Evolutionary conservation across 805 yeast species (phyloP).

Genomic region (Wickerhamiella lipophila): DNA sequence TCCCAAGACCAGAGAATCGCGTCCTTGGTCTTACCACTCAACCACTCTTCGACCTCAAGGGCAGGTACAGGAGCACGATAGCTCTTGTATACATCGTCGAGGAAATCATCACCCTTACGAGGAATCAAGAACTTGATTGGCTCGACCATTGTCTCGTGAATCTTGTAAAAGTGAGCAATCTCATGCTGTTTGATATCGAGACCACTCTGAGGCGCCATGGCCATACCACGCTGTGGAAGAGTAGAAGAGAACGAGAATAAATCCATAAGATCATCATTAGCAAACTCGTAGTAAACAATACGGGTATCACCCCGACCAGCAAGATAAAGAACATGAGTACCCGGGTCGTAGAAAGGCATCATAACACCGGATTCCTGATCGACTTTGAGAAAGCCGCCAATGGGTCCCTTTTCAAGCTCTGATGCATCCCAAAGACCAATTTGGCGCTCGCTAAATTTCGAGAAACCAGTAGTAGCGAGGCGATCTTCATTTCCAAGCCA

Average conservation of each 20-base stretch:
- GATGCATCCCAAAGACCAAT: slow-evolving; percentile 84
- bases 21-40: slow-evolving; percentile 60
- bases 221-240: slow-evolving; percentile 94
- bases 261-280: slow-evolving; percentile 67
- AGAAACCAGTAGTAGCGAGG: slow-evolving; percentile 87
- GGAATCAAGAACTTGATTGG: slow-evolving; percentile 91
- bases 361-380: slow-evolving; percentile 89
- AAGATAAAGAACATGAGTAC: slow-evolving; percentile 65
- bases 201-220: slow-evolving; percentile 70
- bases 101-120: slow-evolving; percentile 84
- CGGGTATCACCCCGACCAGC: slow-evolving; percentile 99
- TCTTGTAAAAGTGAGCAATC: slow-evolving; percentile 68
- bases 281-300: slow-evolving; percentile 84
- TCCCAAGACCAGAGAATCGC: slow-evolving; percentile 70
- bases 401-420: slow-evolving; percentile 63
- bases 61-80: slow-evolving; percentile 76
- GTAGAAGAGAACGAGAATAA: slow-evolving; percentile 81
- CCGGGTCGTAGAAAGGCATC: slow-evolving; percentile 80
- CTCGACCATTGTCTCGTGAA: slow-evolving; percentile 70
- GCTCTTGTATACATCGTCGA: slow-evolving; percentile 84
- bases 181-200: slow-evolving; percentile 77
- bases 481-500: slow-evolving; percentile 87
- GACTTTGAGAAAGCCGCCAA: slow-evolving; percentile 75
- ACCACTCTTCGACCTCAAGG: slow-evolving; percentile 64
- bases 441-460: slow-evolving; percentile 86